These are phyloP conservation scores for Lantana camara DNA, from an alignment of 257 asterid genomes.

Conservation along the genomic window DNA sequence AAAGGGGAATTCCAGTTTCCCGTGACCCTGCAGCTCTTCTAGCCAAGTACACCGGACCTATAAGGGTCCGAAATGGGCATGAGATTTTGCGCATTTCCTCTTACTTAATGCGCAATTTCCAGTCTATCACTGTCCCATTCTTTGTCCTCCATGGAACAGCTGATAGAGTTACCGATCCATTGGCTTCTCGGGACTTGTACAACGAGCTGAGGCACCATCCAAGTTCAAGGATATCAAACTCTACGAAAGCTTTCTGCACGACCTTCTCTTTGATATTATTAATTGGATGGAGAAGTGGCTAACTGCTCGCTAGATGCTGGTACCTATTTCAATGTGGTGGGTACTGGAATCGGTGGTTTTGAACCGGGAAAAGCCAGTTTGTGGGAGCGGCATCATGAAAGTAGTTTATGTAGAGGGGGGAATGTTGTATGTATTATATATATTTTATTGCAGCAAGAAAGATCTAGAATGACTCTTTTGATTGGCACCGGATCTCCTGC, in stretches of 20 bases:
- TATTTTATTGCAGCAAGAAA: neutral
- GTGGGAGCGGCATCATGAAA: constrained; percentile 12
- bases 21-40: constrained; percentile 84
- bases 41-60: constrained; percentile 96
- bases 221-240: constrained; percentile 83
- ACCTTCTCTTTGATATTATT: constrained; percentile 90
- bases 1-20: constrained; percentile 93
- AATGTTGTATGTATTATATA: constrained; percentile 21
- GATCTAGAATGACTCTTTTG: neutral
- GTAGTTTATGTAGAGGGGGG: constrained; percentile 22
- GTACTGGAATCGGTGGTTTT: constrained; percentile 13
- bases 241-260: constrained; percentile 89
- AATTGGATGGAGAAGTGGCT: constrained; percentile 87
- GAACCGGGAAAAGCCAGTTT: constrained; percentile 8
- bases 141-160: constrained; percentile 98
- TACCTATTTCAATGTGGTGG: neutral
- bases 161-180: constrained; percentile 93
- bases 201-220: constrained; percentile 88
- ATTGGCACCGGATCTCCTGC: too few species aligned
- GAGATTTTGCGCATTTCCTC: constrained; percentile 91
- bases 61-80: constrained; percentile 94
- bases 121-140: constrained; percentile 80
- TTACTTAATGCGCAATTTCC: constrained; percentile 71
- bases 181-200: constrained; percentile 93
- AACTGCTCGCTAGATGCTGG: constrained; percentile 19